These are phyloP conservation scores for Heterobasidion occidentale DNA, from an alignment of 1,284 basidiomycete genomes.

Conservation along the genomic window DNA sequence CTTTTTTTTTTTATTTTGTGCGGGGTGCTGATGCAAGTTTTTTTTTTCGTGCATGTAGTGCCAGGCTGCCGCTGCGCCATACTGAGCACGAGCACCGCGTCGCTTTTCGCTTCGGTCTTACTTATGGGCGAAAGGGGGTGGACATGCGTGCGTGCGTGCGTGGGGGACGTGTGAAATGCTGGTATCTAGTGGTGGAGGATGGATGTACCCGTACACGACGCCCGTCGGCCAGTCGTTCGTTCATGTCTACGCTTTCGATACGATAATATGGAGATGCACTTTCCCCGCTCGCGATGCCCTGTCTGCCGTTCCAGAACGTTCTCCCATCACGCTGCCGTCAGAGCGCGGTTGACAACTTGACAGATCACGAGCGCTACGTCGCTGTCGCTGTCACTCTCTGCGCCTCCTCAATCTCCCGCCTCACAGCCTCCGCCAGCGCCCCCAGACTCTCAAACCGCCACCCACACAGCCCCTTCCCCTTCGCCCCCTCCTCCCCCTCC, in stretches of 20 bases:
- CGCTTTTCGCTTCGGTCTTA: neutral
- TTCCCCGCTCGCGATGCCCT: too few relatives aligned
- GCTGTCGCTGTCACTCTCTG: neutral
- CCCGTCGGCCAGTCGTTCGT: too few relatives aligned
- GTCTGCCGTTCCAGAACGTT: too few relatives aligned
- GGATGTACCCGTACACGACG: too few relatives aligned
- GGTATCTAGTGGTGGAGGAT: too few relatives aligned
- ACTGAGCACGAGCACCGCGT: slow-evolving; percentile 21
- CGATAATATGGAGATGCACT: neutral
- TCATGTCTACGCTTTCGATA: neutral
- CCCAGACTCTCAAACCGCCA: neutral
- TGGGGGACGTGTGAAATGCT: too few relatives aligned
- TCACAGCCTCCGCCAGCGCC: slow-evolving; percentile 1
- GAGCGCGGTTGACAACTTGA: too few relatives aligned
- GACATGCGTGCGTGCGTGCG: neutral
- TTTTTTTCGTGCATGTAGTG: slow-evolving; percentile 36
- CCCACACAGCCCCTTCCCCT: neutral
- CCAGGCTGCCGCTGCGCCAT: slow-evolving; percentile 67
- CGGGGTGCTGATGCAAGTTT: slow-evolving; percentile 7
- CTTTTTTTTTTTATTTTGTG: neutral
- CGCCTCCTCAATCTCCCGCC: neutral
- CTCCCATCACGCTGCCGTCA: too few relatives aligned
- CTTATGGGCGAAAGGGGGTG: neutral
- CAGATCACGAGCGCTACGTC: too few relatives aligned
- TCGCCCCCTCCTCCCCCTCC: neutral